Conservation (phyloP, 2,329 filamentous ascomycete species). For the Leptodontidium sp. region DNA sequence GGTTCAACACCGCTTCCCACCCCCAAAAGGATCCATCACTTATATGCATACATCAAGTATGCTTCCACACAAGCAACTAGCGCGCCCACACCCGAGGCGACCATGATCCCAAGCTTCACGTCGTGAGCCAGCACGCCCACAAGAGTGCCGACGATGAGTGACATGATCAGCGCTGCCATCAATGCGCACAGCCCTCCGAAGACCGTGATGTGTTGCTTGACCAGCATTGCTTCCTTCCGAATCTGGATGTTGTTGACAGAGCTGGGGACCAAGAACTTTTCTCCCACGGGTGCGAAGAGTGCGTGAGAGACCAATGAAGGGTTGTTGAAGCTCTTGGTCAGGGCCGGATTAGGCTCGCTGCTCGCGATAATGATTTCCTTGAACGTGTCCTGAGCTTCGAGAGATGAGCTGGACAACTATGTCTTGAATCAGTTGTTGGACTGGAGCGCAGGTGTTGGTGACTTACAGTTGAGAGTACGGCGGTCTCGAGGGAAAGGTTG, state of each 20-base stretch:
- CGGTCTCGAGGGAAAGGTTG: neutral
- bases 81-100: neutral
- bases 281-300: neutral
- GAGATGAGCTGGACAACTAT: neutral
- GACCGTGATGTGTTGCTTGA: neutral
- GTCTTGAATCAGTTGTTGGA: neutral
- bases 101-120: neutral
- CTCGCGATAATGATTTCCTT: slow-evolving; percentile 2
- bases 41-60: slow-evolving; percentile 1
- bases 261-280: neutral
- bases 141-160: neutral
- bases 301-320: neutral
- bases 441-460: neutral
- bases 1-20: neutral
- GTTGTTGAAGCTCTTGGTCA: slow-evolving; percentile 11
- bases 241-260: neutral
- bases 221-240: slow-evolving; percentile 1
- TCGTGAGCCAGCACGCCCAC: neutral
- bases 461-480: neutral
- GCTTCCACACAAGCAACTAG: slow-evolving; percentile 8
- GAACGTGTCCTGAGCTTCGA: neutral
- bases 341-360: neutral
- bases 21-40: neutral
- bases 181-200: slow-evolving; percentile 1
- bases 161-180: slow-evolving; percentile 1